A percentile compares a stretch with the other conserved stretches of the same genome.
Evolutionary conservation across 495 filamentous ascomycete genomes (phyloP).

Genomic region (Trichoderma asperelloides): DNA sequence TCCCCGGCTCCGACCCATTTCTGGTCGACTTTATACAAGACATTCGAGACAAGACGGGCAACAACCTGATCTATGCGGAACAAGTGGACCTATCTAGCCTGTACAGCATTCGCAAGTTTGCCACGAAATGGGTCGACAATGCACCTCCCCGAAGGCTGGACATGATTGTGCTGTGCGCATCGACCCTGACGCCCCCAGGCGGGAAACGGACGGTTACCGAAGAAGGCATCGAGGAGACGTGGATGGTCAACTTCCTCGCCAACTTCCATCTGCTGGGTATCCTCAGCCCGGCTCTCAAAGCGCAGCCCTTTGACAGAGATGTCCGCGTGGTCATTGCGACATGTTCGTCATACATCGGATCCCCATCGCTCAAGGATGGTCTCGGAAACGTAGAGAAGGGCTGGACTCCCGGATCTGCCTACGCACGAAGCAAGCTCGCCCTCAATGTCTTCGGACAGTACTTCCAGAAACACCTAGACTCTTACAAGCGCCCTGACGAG

Average conservation of each 20-base stretch:
- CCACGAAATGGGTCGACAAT: slow-evolving; percentile 99
- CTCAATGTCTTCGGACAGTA: slow-evolving; percentile 78
- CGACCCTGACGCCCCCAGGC: slow-evolving; percentile 58
- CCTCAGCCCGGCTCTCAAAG: slow-evolving; percentile 74
- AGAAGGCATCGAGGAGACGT: slow-evolving; percentile 79
- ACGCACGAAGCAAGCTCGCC: slow-evolving; percentile 81
- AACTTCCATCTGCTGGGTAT: slow-evolving; percentile 94
- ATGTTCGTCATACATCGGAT: slow-evolving; percentile 76
- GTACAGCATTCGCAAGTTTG: slow-evolving; percentile 82
- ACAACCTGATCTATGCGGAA: slow-evolving; percentile 89
- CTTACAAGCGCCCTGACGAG: slow-evolving; percentile 73
- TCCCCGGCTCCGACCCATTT: slow-evolving; percentile 73
- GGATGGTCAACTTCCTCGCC: slow-evolving; percentile 90
- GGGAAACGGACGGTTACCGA: slow-evolving; percentile 44
- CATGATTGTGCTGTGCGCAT: slow-evolving; percentile 81
- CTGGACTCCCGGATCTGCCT: slow-evolving; percentile 49
- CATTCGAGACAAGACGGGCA: slow-evolving; percentile 67
- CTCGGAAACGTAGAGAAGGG: slow-evolving; percentile 28
- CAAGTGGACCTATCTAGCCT: slow-evolving; percentile 83
- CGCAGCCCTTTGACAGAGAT: slow-evolving; percentile 87
- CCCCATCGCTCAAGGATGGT: slow-evolving; percentile 46
- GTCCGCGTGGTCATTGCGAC: slow-evolving; percentile 80
- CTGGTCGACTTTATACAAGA: slow-evolving; percentile 88
- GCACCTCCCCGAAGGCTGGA: slow-evolving; percentile 84
- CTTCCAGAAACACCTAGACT: slow-evolving; percentile 80